These are phyloP conservation scores for Phytophthora palmivora DNA, from an alignment of 352 stramenopile genomes.

Conservation along the genomic window DNA sequence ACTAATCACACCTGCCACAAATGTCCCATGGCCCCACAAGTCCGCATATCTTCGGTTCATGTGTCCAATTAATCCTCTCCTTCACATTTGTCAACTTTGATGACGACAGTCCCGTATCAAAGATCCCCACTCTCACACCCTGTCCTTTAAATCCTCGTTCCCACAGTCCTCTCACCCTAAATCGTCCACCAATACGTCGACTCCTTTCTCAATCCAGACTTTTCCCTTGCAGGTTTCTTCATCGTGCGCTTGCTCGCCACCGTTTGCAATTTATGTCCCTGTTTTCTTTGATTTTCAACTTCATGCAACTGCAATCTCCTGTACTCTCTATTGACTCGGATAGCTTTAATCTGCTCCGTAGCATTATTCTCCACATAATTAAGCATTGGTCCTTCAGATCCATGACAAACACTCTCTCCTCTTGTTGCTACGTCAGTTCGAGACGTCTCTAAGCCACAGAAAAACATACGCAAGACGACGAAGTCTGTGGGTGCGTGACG, in stretches of 20 bases:
- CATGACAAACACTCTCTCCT: constrained; percentile 28
- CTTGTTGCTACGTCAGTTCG: not conserved
- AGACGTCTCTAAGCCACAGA: too few relatives aligned
- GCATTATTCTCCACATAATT: constrained; percentile 11
- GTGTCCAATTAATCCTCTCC: constrained; percentile 88
- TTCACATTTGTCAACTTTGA: constrained; percentile 67
- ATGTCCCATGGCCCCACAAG: constrained; percentile 81
- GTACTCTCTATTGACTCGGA: constrained; percentile 62
- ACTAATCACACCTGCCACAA: constrained; percentile 81
- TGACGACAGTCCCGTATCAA: constrained; percentile 83
- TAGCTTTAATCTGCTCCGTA: constrained; percentile 37
- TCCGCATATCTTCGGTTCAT: constrained; percentile 83
- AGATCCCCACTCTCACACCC: constrained; percentile 86
- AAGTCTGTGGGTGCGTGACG: constrained; percentile 65
- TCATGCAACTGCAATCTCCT: constrained; percentile 43
- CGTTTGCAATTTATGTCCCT: constrained; percentile 24
- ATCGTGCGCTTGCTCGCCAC: constrained; percentile 20
- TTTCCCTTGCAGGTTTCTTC: constrained; percentile 22
- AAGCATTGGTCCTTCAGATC: constrained; percentile 29
- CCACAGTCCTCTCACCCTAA: constrained; percentile 65
- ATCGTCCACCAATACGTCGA: constrained; percentile 51
- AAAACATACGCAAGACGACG: constrained; percentile 58
- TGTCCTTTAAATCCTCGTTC: constrained; percentile 68
- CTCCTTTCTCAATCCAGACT: constrained; percentile 38
- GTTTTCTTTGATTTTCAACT: constrained; percentile 10